phyloP scores from a whole-genome alignment of 1,284 basidiomycete genomes.

The Lentinula novae-zelandiae region DNA sequence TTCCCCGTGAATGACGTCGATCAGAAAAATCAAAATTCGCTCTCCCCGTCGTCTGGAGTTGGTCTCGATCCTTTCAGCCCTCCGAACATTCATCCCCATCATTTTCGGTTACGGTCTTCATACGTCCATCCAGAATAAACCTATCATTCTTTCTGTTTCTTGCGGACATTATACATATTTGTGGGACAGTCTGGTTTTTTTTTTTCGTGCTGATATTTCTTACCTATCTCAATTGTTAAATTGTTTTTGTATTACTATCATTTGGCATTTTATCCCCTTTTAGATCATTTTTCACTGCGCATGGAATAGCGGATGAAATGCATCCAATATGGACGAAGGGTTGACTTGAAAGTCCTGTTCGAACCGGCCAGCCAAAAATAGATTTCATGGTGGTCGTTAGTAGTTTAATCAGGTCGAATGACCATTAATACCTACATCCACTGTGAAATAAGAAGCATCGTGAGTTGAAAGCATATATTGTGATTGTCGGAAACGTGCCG shows the following conservation, averaged over 20 bases:
- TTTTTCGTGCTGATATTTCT: slow-evolving; percentile 1
- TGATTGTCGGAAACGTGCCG: slow-evolving; percentile 45
- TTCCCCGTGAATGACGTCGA: slow-evolving; percentile 39
- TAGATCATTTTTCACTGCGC: slow-evolving; percentile 11
- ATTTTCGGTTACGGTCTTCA: slow-evolving; percentile 17
- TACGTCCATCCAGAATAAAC: slow-evolving; percentile 16
- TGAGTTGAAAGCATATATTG: not conserved
- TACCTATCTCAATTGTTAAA: slow-evolving; percentile 14
- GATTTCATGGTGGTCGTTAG: slow-evolving; percentile 16
- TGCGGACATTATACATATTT: not conserved
- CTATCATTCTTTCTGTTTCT: not conserved
- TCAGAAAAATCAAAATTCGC: slow-evolving; percentile 30
- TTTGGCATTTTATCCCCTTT: slow-evolving; percentile 8
- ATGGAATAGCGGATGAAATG: slow-evolving; percentile 18
- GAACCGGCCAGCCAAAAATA: slow-evolving; percentile 9
- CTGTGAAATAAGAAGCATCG: slow-evolving; percentile 22
- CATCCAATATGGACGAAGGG: slow-evolving; percentile 16
- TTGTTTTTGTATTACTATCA: slow-evolving; percentile 16
- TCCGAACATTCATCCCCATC: slow-evolving; percentile 14
- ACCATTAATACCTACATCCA: slow-evolving; percentile 42
- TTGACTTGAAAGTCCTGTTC: slow-evolving; percentile 21
- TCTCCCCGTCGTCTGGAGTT: not conserved
- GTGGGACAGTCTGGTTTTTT: not conserved
- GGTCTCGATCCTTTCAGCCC: slow-evolving; percentile 6
- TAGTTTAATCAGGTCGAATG: slow-evolving; percentile 24